phyloP scores from a whole-genome alignment of 345 rosid genomes.

The Barbarea vulgaris region DNA sequence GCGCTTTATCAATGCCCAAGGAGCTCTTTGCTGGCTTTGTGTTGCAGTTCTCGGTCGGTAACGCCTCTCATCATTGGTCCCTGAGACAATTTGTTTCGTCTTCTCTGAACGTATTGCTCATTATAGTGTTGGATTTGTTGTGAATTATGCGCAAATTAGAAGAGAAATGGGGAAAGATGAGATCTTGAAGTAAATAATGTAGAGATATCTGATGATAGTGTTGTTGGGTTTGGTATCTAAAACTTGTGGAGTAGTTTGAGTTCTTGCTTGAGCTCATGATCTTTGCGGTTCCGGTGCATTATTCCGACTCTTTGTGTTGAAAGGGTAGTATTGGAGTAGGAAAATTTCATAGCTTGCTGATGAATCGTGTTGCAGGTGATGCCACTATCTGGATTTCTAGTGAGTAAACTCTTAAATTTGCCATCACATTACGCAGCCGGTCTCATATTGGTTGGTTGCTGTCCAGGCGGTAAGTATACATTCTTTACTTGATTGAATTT shows the following conservation, averaged over 20 bases:
- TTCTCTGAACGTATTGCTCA: neutral
- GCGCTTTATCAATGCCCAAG: conserved; percentile 82
- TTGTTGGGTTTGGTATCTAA: conserved; percentile 12
- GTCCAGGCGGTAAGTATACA: conserved; percentile 76
- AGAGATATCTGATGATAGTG: conserved; percentile 16
- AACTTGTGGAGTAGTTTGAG: conserved; percentile 9
- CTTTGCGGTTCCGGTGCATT: neutral
- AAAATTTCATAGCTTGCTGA: conserved; percentile 12
- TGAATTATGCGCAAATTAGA: neutral
- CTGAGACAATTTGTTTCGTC: neutral
- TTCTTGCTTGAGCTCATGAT: conserved; percentile 11
- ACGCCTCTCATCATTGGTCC: neutral
- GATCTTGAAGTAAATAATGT: neutral
- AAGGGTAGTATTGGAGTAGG: neutral
- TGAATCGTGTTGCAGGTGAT: conserved; percentile 59
- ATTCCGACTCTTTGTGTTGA: neutral
- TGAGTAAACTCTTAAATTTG: conserved; percentile 79
- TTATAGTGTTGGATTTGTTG: neutral
- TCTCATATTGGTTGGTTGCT: conserved; percentile 87
- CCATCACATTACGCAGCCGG: conserved; percentile 94
- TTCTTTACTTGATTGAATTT: neutral
- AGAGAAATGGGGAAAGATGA: neutral
- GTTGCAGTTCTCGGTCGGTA: conserved; percentile 83
- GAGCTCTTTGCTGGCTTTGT: conserved; percentile 72
- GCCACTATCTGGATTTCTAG: conserved; percentile 80